Base-by-base conservation (phyloP, 371 early-diverging fungal genomes). In the Mortierella sp. region DNA sequence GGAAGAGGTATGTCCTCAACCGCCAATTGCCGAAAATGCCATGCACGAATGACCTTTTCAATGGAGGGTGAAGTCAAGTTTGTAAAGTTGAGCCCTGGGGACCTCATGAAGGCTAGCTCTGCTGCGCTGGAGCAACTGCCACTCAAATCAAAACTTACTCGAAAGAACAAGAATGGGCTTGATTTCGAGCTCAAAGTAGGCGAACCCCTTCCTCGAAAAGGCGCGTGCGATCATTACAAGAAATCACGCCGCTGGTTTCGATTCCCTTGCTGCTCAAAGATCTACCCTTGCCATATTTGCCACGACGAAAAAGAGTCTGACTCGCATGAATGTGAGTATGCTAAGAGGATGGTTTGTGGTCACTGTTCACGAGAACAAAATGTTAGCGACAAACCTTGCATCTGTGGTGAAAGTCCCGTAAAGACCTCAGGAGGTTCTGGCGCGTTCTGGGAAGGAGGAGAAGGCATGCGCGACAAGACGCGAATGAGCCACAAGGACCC, bases 381-480 rank as follows among this genome's bases (percentile, higher is more conserved):
- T 90, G 94, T 71, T 60, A 84, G 87, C 0, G 86, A 88, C 52
- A 85, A 86, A 68, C 84, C 87, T 12, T 72, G 40, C 93, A 68
- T 71, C 10, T 97, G 97, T 78, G 96, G 94, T 1, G 85, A 89
- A 83, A 94, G 91, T 60, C 90, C 96, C 54, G 84, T 88, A 47
- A 85, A 89, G 64, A 85, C 68, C 39, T 73, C 64, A 39, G 73
- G 49, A 80, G 84, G 24, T 83, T 85, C 64, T 78, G 89, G 74
- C 0, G 90, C 92, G 5, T 97, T 94, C 73, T 99, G 99, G 99
- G 98, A 99, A 86, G 99, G 99, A 28, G 99, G 99, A 24, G 90
- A 94, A 70, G 99, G 99, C 8, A 93, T 93, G 14, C 85, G 99
- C 26, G 93, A 98, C 73, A 89, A 88, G 70, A 64, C 72, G 2